Percentiles rank a stretch among this genome's conserved stretches.
Evolutionary conservation across 192 early-diverging fungal species (phyloP).

Genomic region (Umbelopsis sp.): DNA sequence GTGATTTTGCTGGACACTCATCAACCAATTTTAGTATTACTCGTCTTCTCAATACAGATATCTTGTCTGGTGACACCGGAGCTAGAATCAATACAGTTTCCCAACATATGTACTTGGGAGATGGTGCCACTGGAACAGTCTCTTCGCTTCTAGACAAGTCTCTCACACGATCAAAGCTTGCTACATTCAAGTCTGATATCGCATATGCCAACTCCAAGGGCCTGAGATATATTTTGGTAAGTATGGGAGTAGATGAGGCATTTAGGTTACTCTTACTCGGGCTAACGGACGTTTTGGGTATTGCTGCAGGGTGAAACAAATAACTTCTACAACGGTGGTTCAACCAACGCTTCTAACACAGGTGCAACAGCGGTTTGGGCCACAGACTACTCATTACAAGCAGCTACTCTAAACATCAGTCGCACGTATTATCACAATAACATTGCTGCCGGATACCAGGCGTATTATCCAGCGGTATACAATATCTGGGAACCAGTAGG

Average conservation of each 20-base stretch:
- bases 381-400: conserved; percentile 2
- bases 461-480: conserved; percentile 8
- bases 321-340: neutral
- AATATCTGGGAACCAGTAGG: conserved; percentile 5
- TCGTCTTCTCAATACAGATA: neutral
- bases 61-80: neutral
- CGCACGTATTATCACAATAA: conserved; percentile 10
- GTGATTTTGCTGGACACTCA: conserved; percentile 11
- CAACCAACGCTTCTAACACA: conserved; percentile 9
- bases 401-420: neutral
- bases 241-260: neutral
- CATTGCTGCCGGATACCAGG: neutral
- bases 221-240: conserved; percentile 3
- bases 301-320: neutral
- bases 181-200: conserved; percentile 1
- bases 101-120: neutral
- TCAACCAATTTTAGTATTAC: neutral
- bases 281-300: neutral
- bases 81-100: conserved; percentile 7
- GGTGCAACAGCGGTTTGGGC: conserved; percentile 3
- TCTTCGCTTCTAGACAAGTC: neutral
- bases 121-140: neutral
- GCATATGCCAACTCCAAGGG: conserved; percentile 9
- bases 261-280: neutral
- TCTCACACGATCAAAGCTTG: neutral